Base-by-base conservation (phyloP, 2,329 filamentous ascomycete genomes). In the Colletotrichum tabaci region DNA sequence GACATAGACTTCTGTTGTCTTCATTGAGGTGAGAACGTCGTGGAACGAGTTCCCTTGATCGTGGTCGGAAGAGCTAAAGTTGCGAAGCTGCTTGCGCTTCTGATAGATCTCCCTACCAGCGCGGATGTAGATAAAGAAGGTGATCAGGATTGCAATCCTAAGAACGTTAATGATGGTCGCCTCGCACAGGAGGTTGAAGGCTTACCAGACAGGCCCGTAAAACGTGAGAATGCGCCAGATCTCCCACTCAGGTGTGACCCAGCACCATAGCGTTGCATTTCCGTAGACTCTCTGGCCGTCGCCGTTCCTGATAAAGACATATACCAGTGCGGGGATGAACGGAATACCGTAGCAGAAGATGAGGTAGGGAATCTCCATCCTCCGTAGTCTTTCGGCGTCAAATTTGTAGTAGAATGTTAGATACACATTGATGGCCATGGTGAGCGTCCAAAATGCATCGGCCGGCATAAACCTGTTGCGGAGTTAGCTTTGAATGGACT, bases 391-490 rank as follows among this genome's bases (percentile, higher is more conserved):
- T 4, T 86, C 81, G 1, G 91, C 89, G 71, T 92, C 89, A 75
- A 91, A 95, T 74, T 92, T 93, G 76, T 86, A 87, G 80, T 94
- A 95, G 77, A 96, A 94, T 0, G 93, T 95, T 16, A 96, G 82
- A 79, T 94, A 94, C 62, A 96, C 94, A 78, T 96, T 97, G 75
- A 91, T 87, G 1, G 94, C 93, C 94, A 97, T 96, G 65, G 92
- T 90, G 70, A 95, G 85, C 1, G 92, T 93, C 93, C 92, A 95
- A 56, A 92, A 85, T 1, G 92, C 90, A 82, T 94, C 92, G 6
- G 92, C 92, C 2, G 91, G 91, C 87, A 94, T 90, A 79, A 95
- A 95, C 91, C 92, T 94, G 77, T n/a, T 23, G 10, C 9, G 18
- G 35, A n/a, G 67, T 72, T 16, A 61, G 67, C 21, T 10, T 16